phyloP scores from a whole-genome alignment of 2,329 filamentous ascomycete species.

The Alternaria infectoria region DNA sequence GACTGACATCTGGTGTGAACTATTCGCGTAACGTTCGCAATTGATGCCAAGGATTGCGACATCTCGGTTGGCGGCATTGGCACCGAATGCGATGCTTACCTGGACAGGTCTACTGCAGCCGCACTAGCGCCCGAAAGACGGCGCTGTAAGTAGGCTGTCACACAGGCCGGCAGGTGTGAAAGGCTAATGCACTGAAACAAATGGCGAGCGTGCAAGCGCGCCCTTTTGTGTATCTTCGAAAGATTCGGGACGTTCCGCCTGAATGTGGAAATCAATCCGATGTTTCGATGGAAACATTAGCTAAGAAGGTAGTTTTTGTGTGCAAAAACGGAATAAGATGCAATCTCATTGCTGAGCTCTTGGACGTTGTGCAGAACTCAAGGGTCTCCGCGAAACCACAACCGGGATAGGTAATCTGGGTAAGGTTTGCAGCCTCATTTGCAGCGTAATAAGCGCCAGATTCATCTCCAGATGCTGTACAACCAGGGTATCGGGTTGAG shows the following conservation, averaged over 20 bases:
- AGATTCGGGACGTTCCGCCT: not conserved
- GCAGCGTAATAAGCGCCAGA: not conserved
- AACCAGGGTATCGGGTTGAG: not conserved
- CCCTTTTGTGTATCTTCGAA: not conserved
- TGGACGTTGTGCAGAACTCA: not conserved
- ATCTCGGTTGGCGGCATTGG: slow-evolving; percentile 15
- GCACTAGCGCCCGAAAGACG: not conserved
- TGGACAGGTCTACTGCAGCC: slow-evolving; percentile 1
- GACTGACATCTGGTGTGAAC: not conserved
- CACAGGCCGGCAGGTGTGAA: not conserved
- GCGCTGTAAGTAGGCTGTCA: not conserved
- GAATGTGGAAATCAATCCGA: not conserved
- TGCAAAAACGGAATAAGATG: not conserved
- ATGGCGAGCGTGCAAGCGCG: not conserved
- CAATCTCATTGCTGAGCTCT: not conserved
- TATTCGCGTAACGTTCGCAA: slow-evolving; percentile 6
- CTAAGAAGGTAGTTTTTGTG: not conserved
- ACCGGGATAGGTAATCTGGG: not conserved
- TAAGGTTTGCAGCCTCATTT: not conserved
- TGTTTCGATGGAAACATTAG: not conserved
- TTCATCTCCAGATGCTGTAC: not conserved
- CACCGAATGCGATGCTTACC: slow-evolving; percentile 4
- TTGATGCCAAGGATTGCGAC: slow-evolving; percentile 16
- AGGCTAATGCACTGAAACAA: not conserved
- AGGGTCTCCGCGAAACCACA: not conserved